Evolutionary conservation across 1,139 yeast species (phyloP).

Genomic region (Kodamaea plutei): DNA sequence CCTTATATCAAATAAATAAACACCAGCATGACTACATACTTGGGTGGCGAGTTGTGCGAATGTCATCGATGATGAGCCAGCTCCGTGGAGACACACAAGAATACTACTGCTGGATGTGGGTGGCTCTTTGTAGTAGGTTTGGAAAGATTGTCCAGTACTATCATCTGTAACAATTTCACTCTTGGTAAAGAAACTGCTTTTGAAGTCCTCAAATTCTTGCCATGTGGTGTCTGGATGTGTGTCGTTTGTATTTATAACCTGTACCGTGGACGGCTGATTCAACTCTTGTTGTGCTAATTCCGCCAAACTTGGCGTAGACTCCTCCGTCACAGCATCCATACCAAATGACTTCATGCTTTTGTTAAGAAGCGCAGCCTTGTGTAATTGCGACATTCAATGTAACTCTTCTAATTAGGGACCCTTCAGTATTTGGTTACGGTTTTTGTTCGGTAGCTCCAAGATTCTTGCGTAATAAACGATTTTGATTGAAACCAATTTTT

Average conservation of each 20-base stretch:
- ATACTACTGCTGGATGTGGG: conserved; percentile 41
- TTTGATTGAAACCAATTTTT: too few species aligned
- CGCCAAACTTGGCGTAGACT: conserved; percentile 2
- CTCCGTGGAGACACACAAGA: conserved; percentile 86
- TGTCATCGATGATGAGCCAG: conserved; percentile 83
- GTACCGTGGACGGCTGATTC: not conserved
- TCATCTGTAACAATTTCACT: conserved; percentile 8
- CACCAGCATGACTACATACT: conserved; percentile 41
- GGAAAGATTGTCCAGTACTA: conserved; percentile 22
- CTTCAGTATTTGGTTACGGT: too few species aligned
- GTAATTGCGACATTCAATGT: conserved; percentile 13
- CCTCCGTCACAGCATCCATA: conserved; percentile 6
- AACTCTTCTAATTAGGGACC: too few species aligned
- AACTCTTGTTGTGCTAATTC: conserved; percentile 6
- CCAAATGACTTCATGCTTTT: conserved; percentile 22
- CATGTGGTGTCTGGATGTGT: conserved; percentile 2
- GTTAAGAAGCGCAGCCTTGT: conserved; percentile 24
- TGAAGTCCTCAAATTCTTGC: conserved; percentile 7
- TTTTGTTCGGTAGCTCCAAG: too few species aligned
- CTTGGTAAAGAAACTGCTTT: conserved; percentile 7
- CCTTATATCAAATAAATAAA: conserved; percentile 71
- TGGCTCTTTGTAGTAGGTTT: conserved; percentile 62
- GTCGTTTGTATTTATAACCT: not conserved
- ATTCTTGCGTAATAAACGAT: too few species aligned
- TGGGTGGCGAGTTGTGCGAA: conserved; percentile 53